Conservation (phyloP, 2,329 filamentous ascomycete species). For the Aspergillus alliaceus region DNA sequence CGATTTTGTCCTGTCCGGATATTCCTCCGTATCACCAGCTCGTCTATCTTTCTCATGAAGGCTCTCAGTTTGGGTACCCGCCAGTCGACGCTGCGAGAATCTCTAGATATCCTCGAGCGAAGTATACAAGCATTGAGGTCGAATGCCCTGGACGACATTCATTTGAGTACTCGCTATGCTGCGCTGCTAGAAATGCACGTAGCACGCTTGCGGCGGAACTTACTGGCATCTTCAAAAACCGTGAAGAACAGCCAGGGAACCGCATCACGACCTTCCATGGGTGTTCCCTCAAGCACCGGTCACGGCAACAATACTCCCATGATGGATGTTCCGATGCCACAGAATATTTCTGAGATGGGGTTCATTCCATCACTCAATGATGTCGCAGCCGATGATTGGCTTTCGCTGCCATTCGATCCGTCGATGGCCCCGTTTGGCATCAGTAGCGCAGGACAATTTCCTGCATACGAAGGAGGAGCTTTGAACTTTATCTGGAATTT, state of each 20-base stretch:
- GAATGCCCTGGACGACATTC: slow-evolving; percentile 53
- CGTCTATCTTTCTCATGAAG: slow-evolving; percentile 56
- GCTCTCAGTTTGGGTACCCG: slow-evolving; percentile 52
- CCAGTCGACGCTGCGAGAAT: slow-evolving; percentile 50
- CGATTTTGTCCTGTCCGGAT: slow-evolving; percentile 55
- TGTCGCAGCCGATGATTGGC: slow-evolving; percentile 41
- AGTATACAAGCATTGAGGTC: slow-evolving; percentile 51
- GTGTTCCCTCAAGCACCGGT: slow-evolving; percentile 27
- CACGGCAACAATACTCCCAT: slow-evolving; percentile 19
- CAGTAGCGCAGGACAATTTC: slow-evolving; percentile 37
- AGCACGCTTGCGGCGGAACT: slow-evolving; percentile 40
- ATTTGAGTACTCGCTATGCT: slow-evolving; percentile 53
- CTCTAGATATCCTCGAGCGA: slow-evolving; percentile 49
- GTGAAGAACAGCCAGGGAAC: slow-evolving; percentile 26
- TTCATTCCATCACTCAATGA: slow-evolving; percentile 32
- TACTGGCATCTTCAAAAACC: slow-evolving; percentile 35
- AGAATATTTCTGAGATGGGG: slow-evolving; percentile 28
- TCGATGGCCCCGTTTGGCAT: slow-evolving; percentile 47
- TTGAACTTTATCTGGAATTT: slow-evolving; percentile 48
- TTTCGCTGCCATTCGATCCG: slow-evolving; percentile 44
- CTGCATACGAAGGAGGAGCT: slow-evolving; percentile 40
- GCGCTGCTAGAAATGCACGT: slow-evolving; percentile 50
- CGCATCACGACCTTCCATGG: slow-evolving; percentile 30
- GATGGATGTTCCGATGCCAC: slow-evolving; percentile 21
- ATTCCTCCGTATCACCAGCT: slow-evolving; percentile 55